Percentiles rank a stretch among this genome's conserved stretches.
Evolutionary conservation across 129 eudicot genomes (phyloP).

Genomic region (Smallanthus sonchifolius): DNA sequence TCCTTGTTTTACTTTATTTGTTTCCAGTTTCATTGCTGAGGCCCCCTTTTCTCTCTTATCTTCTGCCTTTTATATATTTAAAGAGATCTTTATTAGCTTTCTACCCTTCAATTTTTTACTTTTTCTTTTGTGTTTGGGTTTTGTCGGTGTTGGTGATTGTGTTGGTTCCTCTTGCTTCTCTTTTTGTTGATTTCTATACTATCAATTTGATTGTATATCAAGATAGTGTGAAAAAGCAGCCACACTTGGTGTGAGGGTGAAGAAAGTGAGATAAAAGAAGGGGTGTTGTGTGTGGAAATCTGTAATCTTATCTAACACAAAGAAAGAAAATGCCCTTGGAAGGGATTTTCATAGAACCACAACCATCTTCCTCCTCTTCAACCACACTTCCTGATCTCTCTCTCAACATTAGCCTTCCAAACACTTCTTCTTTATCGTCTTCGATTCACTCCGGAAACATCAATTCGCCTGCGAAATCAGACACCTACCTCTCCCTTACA

Average conservation of each 20-base stretch:
- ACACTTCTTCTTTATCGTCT: constrained; percentile 11
- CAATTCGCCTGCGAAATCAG: constrained; percentile 20
- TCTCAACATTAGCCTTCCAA: constrained; percentile 85
- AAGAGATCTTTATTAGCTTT: constrained; percentile 34
- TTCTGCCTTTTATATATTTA: constrained; percentile 24
- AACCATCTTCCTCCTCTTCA: constrained; percentile 42
- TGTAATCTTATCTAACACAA: constrained; percentile 24
- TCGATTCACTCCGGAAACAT: not conserved
- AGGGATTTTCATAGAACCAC: constrained; percentile 62
- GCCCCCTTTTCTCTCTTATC: constrained; percentile 3
- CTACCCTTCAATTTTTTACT: constrained; percentile 20
- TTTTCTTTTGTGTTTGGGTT: constrained; percentile 31
- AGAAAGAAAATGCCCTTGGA: constrained; percentile 69
- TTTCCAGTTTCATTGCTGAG: constrained; percentile 4
- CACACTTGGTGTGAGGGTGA: constrained; percentile 25
- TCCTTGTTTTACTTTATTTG: constrained; percentile 39
- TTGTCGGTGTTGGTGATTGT: constrained; percentile 35
- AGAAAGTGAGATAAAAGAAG: constrained; percentile 33
- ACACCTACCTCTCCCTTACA: constrained; percentile 56
- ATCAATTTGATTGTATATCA: constrained; percentile 25
- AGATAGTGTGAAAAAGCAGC: constrained; percentile 20
- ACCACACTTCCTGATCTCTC: constrained; percentile 80
- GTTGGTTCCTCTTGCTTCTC: constrained; percentile 28
- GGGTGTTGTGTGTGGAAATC: constrained; percentile 11
- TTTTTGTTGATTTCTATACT: constrained; percentile 33